Conservation (phyloP, 805 yeast species). For the Zygoascus bituminiphila region DNA sequence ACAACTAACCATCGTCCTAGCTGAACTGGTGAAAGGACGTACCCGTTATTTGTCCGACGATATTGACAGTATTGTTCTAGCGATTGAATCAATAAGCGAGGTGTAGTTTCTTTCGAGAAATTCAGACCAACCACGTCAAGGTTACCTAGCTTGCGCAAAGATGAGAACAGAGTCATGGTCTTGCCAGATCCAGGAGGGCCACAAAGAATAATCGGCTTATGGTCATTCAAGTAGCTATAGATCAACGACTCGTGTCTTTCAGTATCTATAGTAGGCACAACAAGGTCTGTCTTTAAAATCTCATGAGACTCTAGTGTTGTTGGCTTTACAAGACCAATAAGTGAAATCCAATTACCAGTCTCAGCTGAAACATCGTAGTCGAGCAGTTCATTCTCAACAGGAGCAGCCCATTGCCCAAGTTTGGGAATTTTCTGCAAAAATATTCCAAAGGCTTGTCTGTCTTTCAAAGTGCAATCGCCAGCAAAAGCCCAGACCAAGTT, state of each 20-base stretch:
- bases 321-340: constrained; percentile 34
- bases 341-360: constrained; percentile 39
- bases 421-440: constrained; percentile 20
- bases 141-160: constrained; percentile 49
- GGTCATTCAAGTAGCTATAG: constrained; percentile 46
- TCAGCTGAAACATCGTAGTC: constrained; percentile 40
- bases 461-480: constrained; percentile 43
- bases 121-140: constrained; percentile 62
- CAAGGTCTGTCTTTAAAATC: constrained; percentile 50
- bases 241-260: constrained; percentile 55
- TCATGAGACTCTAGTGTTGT: constrained; percentile 49
- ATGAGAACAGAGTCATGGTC: constrained; percentile 77
- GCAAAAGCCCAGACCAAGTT: constrained; percentile 55
- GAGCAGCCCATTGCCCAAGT: constrained; percentile 17
- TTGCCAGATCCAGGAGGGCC: constrained; percentile 99
- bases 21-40: constrained; percentile 47
- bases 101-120: constrained; percentile 74
- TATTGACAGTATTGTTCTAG: constrained; percentile 69
- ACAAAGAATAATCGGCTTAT: constrained; percentile 60
- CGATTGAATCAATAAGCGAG: constrained; percentile 49
- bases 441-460: constrained; percentile 34
- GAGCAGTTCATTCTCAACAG: constrained; percentile 22
- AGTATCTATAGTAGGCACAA: constrained; percentile 78
- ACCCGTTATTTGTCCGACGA: constrained; percentile 43
- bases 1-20: constrained; percentile 66